These are phyloP conservation scores for Phialemoniopsis sp. DNA, from an alignment of 2,329 filamentous ascomycete genomes.

Conservation along the genomic window DNA sequence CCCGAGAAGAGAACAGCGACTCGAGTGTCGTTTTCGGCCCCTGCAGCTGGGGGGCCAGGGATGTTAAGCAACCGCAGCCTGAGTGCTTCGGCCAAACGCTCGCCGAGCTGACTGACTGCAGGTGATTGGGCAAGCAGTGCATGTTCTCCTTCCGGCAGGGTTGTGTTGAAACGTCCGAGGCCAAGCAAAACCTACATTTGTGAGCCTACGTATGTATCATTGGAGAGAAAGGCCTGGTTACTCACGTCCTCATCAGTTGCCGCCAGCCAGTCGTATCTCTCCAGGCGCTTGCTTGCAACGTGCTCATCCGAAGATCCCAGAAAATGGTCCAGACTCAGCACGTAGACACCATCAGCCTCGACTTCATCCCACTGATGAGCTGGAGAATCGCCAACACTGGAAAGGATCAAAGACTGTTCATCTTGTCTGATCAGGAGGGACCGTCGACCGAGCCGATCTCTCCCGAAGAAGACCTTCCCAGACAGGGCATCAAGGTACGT, in stretches of 20 bases:
- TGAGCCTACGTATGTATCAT: constrained; percentile 16
- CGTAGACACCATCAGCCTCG: constrained; percentile 77
- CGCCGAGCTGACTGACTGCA: constrained; percentile 48
- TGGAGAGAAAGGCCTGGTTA: constrained; percentile 10
- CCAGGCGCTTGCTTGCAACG: constrained; percentile 7
- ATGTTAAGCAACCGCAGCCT: constrained; percentile 61
- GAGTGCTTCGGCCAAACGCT: constrained; percentile 57
- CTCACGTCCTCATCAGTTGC: constrained; percentile 37
- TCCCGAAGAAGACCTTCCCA: constrained; percentile 69
- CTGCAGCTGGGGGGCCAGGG: constrained; percentile 33
- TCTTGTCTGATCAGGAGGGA: constrained; percentile 65
- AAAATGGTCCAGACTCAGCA: constrained; percentile 46
- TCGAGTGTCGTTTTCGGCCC: constrained; percentile 35
- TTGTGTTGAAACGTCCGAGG: constrained; percentile 48
- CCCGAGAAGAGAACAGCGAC: constrained; percentile 89
- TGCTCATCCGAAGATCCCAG: constrained; percentile 2
- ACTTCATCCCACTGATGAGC: constrained; percentile 68
- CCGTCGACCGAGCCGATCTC: constrained; percentile 82
- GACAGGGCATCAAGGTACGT: constrained; percentile 68
- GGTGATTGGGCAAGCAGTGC: constrained; percentile 30
- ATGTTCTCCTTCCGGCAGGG: constrained; percentile 23
- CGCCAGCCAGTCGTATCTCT: constrained; percentile 26
- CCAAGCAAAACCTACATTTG: constrained; percentile 33
- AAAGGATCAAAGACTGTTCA: constrained; percentile 52
- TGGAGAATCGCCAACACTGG: constrained; percentile 62